Evolutionary conservation across 1,284 basidiomycete genomes (phyloP).

Genomic region (Naganishia cerealis): DNA sequence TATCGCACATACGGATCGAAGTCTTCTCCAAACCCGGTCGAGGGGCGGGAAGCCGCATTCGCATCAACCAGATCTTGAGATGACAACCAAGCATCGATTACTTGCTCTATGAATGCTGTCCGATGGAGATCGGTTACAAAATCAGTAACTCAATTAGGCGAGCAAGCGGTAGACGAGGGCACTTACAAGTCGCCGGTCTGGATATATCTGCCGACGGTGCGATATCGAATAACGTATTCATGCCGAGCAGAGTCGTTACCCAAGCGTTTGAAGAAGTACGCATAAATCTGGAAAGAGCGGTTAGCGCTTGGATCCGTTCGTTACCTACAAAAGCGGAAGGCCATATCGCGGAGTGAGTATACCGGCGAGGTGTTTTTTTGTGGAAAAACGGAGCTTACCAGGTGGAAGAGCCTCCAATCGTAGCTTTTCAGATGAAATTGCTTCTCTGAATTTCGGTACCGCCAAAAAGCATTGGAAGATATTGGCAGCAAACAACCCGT

Average conservation of each 20-base stretch:
- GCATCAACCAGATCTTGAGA: neutral
- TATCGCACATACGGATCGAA: constrained; percentile 15
- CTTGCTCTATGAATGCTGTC: constrained; percentile 14
- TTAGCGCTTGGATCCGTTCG: neutral
- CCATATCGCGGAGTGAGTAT: neutral
- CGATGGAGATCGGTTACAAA: neutral
- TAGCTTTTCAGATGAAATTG: constrained; percentile 1
- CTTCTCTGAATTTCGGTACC: constrained; percentile 2
- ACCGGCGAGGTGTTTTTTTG: neutral
- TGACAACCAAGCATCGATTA: constrained; percentile 16
- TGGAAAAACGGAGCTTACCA: neutral
- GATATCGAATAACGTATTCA: constrained; percentile 23
- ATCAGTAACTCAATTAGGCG: too few relatives aligned
- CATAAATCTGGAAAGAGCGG: constrained; percentile 15
- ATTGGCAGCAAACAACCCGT: constrained; percentile 24
- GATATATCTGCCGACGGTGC: constrained; percentile 20
- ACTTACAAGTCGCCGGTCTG: constrained; percentile 5
- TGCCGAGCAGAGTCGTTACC: constrained; percentile 18
- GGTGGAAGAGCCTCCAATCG: neutral
- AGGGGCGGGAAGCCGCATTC: neutral
- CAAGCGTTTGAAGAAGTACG: constrained; percentile 20
- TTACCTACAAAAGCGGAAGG: neutral
- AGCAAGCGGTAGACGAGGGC: neutral
- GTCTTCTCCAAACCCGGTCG: neutral
- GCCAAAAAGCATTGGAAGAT: constrained; percentile 21